These are phyloP conservation scores for Mycena albidolilacea DNA, from an alignment of 768 basidiomycete species.

Conservation along the genomic window DNA sequence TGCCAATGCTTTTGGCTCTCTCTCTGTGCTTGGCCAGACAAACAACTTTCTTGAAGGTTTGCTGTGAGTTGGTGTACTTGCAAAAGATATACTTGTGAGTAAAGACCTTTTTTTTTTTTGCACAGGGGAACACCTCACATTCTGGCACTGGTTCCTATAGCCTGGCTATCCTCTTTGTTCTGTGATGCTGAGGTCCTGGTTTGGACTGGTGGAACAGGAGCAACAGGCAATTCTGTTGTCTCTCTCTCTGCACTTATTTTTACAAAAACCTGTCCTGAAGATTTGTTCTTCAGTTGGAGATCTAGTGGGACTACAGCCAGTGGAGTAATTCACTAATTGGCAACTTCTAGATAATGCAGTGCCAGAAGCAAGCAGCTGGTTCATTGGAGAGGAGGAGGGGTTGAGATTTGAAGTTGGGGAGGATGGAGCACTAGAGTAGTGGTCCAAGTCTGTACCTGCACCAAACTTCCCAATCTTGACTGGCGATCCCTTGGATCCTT, in stretches of 20 bases:
- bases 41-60: no score
- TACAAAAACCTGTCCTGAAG: not conserved
- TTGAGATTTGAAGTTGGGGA: no score
- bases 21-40: no score
- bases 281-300: no score
- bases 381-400: no score
- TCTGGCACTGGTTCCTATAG: conserved; percentile 2
- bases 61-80: no score
- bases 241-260: not conserved
- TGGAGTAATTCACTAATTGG: not conserved
- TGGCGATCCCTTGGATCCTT: no score
- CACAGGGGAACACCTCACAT: not conserved
- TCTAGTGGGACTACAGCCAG: not conserved
- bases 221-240: not conserved
- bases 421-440: no score
- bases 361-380: no score
- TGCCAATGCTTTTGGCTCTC: no score
- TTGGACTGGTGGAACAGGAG: conserved; percentile 1
- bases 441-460: no score
- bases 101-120: not conserved
- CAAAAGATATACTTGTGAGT: not conserved
- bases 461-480: no score
- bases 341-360: not conserved
- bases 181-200: not conserved
- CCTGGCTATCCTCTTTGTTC: conserved; percentile 1